Evolutionary conservation across 2,329 filamentous ascomycete species (phyloP).

Genomic region (Cordyceps farinosa): DNA sequence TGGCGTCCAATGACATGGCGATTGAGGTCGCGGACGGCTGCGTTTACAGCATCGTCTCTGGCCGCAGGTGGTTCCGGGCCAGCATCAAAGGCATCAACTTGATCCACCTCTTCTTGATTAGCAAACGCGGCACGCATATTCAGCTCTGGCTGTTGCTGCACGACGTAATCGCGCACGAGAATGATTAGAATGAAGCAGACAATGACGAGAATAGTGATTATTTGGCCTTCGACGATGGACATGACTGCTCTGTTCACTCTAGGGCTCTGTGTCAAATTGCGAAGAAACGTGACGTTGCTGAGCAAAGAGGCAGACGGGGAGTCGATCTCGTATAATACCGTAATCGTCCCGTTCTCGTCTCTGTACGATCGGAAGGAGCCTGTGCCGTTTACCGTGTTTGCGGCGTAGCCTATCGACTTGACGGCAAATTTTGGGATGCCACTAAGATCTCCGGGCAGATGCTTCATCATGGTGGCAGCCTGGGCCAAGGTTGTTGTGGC

Average conservation of each 20-base stretch:
- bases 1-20: neutral
- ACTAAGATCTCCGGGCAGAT: conserved; percentile 3
- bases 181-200: conserved; percentile 96
- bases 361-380: conserved; percentile 2
- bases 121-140: conserved; percentile 71
- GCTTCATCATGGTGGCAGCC: conserved; percentile 12
- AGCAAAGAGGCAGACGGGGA: conserved; percentile 41
- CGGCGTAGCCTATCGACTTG: conserved; percentile 1
- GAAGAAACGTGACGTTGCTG: conserved; percentile 54
- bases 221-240: conserved; percentile 82
- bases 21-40: neutral
- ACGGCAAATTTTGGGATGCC: conserved; percentile 7
- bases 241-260: conserved; percentile 75
- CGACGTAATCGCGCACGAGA: conserved; percentile 93
- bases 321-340: conserved; percentile 7
- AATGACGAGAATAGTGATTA: conserved; percentile 89
- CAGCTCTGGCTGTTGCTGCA: conserved; percentile 92
- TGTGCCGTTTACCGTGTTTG: conserved; percentile 1
- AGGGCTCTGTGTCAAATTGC: conserved; percentile 63
- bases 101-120: conserved; percentile 27
- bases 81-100: conserved; percentile 24
- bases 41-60: neutral
- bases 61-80: neutral
- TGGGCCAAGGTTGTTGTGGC: conserved; percentile 13
- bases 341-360: conserved; percentile 15